Percentiles rank a stretch among this genome's conserved stretches.
Conservation (phyloP, 257 asterid species). For the Catharanthus roseus region DNA sequence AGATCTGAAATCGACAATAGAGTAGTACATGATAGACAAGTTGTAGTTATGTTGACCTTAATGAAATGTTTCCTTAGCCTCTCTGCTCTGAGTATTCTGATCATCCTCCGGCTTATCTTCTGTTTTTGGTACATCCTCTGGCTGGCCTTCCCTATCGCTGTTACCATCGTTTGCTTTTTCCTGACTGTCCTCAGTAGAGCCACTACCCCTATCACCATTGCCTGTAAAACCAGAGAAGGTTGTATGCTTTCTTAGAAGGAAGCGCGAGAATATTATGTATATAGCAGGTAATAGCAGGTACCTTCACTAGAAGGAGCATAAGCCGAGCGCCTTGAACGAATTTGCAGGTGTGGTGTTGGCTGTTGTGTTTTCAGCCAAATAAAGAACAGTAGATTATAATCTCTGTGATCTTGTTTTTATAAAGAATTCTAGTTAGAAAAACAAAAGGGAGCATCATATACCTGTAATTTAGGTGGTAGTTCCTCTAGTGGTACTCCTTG, state of each 20-base stretch:
- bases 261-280: too few relatives aligned
- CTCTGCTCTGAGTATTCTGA: not conserved
- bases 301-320: slow-evolving; percentile 54
- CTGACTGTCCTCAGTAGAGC: slow-evolving; percentile 2
- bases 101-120: not conserved
- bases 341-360: slow-evolving; percentile 79
- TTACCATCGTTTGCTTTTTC: not conserved
- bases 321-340: slow-evolving; percentile 50
- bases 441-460: slow-evolving; percentile 11
- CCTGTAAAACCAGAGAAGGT: not conserved
- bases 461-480: slow-evolving; percentile 81
- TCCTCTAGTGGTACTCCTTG: slow-evolving; percentile 64
- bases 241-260: not conserved
- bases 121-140: not conserved
- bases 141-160: not conserved
- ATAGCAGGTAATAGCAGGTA: not conserved
- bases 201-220: not conserved
- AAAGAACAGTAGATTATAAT: not conserved
- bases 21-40: not conserved
- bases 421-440: not conserved
- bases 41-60: not conserved
- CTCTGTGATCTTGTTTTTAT: not conserved
- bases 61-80: not conserved
- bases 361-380: slow-evolving; percentile 9
- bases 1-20: too few relatives aligned